Evolutionary conservation across 345 rosid species (phyloP), one percentile per base, ranked within the genome.

Genomic region (Sapria himalayana): DNA sequence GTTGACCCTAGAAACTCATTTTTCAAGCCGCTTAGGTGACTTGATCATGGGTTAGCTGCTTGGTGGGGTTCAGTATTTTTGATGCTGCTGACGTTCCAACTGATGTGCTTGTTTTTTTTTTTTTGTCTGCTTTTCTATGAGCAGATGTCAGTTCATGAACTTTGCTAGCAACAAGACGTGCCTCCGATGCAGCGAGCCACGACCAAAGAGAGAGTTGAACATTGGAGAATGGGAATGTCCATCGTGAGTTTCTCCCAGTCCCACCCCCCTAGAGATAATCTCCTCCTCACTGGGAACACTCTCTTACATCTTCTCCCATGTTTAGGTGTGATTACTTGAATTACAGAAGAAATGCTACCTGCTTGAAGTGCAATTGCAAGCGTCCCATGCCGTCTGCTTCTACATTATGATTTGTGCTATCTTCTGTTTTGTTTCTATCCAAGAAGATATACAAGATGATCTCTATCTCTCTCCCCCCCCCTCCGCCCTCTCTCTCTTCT

Each of bases 191-290:
- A 42, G 24, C 21, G 73, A 29, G 41, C 43, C 49, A 45, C 79
- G 93, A 17, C 84, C 92, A 3, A 60, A 62, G 59, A 70, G 69
- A 43, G 55, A 63, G 46, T 63, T 80, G 14, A 55, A 64, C 33
- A 77, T 70, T 45, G 97, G 97, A 62, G 94, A 81, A 40, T 78
- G 97, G 94, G 85, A 76, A 57, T 86, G 97, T 58, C 78, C 80
- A n/a, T 64, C 76, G 93, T 85, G 38, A 48, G 91, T 58, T 33
- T 46, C 56, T 60, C 49, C 51, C 25, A 16, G 46, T 12, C 3
- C 6, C 14, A 3, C 3, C 5, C 8, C 20, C 17, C 2, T 25
- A n/a, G 12, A 7, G 18, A 10, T 22, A 3, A 16, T 22, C 13
- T 27, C 25, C 12, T 6, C 24, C 29, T 40, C 32, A 49, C 38